Base-by-base conservation (phyloP, 78 protist genomes). In the Dictyostelium intermedium region DNA sequence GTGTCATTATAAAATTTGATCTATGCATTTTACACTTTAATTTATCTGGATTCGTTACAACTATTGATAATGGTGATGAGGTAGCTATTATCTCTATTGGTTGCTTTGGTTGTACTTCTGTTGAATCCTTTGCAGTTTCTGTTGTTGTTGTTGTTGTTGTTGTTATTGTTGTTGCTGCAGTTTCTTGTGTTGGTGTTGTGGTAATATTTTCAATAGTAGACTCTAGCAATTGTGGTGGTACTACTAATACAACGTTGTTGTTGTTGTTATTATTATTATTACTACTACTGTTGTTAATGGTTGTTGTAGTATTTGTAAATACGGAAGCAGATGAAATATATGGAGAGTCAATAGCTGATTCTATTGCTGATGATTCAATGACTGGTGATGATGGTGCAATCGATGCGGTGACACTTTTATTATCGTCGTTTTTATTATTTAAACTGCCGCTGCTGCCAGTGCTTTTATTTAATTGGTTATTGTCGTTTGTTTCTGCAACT, bases 1-100 rank as follows among this genome's bases (percentile, higher is more conserved):
- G 94, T 20, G 94, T 89, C 77, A 80, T 41, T 43, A 89, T 30
- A 89, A 45, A 89, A 69, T 39, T 80, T 23, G 50, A 30, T 78
- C 94, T 78, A 77, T 89, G 94, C 82, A 63, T 89, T 56, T 39
- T 76, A 77, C 92, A 86, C 11, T 53, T 5, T 35, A 86, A 72
- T 86, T 47, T 86, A 27, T 70, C 70, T 20, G 32, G 27, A 11
- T 23, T 76, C 8, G 18, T 34, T 39, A 4, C 11, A 6, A 60
- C 23, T 39, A 27, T 11, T 37, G 80, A 35, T 41, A 14, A 6
- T 73, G 37, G 10, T 72, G 79, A 30, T 70, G 81, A 6, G 30
- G 82, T 23, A 7, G 82, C 41, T 18, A n/a, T 41, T 41, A 56
- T 6, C 39, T 5, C 53, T 76, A 56, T 35, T 72, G 47, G n/a